Evolutionary conservation across 805 yeast species (phyloP).

Genomic region (Spathaspora arborariae): DNA sequence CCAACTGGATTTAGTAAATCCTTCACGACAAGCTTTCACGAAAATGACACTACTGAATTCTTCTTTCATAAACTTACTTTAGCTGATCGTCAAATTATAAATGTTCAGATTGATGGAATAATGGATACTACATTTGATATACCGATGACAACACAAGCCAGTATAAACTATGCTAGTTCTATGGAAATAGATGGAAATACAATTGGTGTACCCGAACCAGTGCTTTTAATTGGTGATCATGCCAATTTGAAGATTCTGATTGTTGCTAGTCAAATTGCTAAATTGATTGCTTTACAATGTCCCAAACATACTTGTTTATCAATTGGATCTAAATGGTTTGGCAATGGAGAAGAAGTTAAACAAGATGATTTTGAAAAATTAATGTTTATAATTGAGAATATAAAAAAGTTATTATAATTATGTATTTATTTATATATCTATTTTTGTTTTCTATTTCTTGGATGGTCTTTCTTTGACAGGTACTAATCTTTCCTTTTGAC

Average conservation of each 20-base stretch:
- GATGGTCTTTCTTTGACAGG: constrained; percentile 51
- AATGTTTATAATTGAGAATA: constrained; percentile 38
- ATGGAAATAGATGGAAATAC: constrained; percentile 19
- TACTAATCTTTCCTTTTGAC: constrained; percentile 68
- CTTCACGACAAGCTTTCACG: background rate
- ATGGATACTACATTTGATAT: constrained; percentile 49
- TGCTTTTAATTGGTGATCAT: constrained; percentile 45
- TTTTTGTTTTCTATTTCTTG: constrained; percentile 7
- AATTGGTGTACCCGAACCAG: constrained; percentile 34
- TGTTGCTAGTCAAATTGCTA: constrained; percentile 48
- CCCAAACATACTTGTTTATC: constrained; percentile 42
- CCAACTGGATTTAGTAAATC: constrained; percentile 10
- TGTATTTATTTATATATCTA: constrained; percentile 2
- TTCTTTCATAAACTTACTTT: constrained; percentile 31
- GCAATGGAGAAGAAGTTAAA: constrained; percentile 22
- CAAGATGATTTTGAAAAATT: constrained; percentile 43
- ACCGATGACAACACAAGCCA: constrained; percentile 23
- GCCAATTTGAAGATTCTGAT: constrained; percentile 45
- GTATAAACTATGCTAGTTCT: constrained; percentile 16
- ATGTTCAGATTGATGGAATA: constrained; percentile 41
- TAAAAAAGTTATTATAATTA: constrained; percentile 12
- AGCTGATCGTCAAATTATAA: constrained; percentile 35
- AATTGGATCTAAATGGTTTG: constrained; percentile 47
- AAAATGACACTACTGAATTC: constrained; percentile 11
- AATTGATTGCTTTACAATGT: constrained; percentile 27